Base-by-base conservation (phyloP, 345 rosid species). In the Aethionema arabicum region DNA sequence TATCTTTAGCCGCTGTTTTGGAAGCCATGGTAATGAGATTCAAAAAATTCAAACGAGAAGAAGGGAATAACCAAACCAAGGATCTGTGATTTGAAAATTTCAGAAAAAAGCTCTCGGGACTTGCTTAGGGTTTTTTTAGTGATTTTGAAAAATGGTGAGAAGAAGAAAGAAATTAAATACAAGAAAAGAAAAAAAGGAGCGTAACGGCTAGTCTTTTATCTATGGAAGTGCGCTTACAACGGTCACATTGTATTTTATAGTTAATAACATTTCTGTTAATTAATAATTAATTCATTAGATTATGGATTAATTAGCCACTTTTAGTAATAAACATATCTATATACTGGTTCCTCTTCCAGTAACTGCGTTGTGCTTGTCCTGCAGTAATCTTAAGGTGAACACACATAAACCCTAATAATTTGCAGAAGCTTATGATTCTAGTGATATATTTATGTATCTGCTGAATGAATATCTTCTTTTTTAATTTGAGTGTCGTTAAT, bases 1-100 rank as follows among this genome's bases (percentile, higher is more conserved):
- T 90, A 58, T 93, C 99, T 74, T 85, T 90, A 56, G 99, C 77
- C 40, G 78, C 82, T 0, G 87, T 83, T 70, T 68, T 86, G 0
- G 91, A 83, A 3, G 91, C 89, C 96, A 89, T 89, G 3, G 39
- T 49, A 49, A 2, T 50, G 53, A 27, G 46, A 33, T 7, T 21
- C 27, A 32, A 59, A n/a, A 32, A 37, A 14, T 30, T 30, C 38
- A 2, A 47, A 15, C 0, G 32, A 2, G 33, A 5, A 52, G 12
- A 12, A 1, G 1, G 46, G 13, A 2, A 39, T 4, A 41, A 54
- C 6, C 8, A 5, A 7, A 35, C 6, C 7, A 29, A 29, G 5
- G 15, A 63, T 53, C 5, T 29, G 41, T 21, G 54, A 29, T 6
- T 59, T 46, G 6, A 3, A 29, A 15, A 14, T 30, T 43, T 43